Percentiles rank a stretch among this genome's conserved stretches.
Evolutionary conservation across 2,329 filamentous ascomycete genomes (phyloP).

Genomic region (Xylariaceae sp.): DNA sequence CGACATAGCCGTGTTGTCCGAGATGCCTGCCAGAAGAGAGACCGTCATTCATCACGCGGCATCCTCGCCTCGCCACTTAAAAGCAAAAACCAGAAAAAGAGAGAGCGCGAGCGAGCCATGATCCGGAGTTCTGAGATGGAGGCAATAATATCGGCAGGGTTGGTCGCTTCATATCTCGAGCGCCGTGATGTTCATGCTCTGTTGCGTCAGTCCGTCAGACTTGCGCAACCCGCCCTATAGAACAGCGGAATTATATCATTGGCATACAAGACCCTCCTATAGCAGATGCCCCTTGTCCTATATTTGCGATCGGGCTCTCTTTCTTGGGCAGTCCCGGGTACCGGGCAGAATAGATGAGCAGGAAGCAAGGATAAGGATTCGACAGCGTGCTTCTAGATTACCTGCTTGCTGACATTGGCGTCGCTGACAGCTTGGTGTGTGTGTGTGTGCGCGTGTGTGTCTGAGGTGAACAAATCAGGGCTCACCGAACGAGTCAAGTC

Average conservation of each 20-base stretch:
- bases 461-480: not conserved
- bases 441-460: too few relatives aligned
- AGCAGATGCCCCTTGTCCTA: too few relatives aligned
- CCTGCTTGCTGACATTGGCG: not conserved
- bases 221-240: not conserved
- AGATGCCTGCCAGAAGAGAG: not conserved
- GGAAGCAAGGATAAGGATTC: not conserved
- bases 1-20: not conserved
- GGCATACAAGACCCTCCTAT: too few relatives aligned
- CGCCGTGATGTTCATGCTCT: not conserved
- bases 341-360: not conserved
- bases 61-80: not conserved
- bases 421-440: not conserved
- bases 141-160: not conserved
- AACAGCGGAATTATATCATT: not conserved
- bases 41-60: not conserved
- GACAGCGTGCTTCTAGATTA: not conserved
- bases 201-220: too few relatives aligned
- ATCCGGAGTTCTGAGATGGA: not conserved
- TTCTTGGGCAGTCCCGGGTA: not conserved
- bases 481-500: not conserved
- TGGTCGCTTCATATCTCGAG: not conserved
- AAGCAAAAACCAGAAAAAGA: too few relatives aligned
- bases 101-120: too few relatives aligned
- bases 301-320: not conserved